These are phyloP conservation scores for Neodidymelliopsis sp. DNA, from an alignment of 2,329 filamentous ascomycete genomes.

Conservation along the genomic window DNA sequence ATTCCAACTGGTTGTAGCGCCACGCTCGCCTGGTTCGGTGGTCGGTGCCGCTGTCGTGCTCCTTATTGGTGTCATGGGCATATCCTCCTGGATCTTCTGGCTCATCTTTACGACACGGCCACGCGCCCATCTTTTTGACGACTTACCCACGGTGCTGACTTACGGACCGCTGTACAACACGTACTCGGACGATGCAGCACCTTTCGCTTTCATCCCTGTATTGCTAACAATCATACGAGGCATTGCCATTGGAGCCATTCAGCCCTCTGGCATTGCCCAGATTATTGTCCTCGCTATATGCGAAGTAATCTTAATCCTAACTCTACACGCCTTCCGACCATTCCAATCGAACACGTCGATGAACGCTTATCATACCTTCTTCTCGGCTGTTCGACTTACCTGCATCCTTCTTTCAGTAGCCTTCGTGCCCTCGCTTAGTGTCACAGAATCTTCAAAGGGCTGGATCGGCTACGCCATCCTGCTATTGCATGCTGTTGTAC, in stretches of 20 bases:
- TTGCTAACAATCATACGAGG: slow-evolving; percentile 85
- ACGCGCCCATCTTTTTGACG: slow-evolving; percentile 88
- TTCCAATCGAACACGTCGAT: slow-evolving; percentile 93
- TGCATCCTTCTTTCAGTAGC: slow-evolving; percentile 64
- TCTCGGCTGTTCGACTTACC: slow-evolving; percentile 77
- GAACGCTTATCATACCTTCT: slow-evolving; percentile 93
- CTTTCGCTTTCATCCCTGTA: slow-evolving; percentile 87
- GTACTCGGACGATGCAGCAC: slow-evolving; percentile 89
- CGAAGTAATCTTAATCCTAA: slow-evolving; percentile 88
- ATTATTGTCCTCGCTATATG: slow-evolving; percentile 91
- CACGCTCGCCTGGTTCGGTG: slow-evolving; percentile 71
- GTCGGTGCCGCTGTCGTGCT: slow-evolving; percentile 79
- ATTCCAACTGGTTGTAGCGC: slow-evolving; percentile 85
- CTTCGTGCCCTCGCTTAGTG: slow-evolving; percentile 83
- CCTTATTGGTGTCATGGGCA: slow-evolving; percentile 74
- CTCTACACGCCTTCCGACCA: slow-evolving; percentile 86
- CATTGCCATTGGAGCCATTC: slow-evolving; percentile 89
- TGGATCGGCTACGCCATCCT: slow-evolving; percentile 97
- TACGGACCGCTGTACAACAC: slow-evolving; percentile 98
- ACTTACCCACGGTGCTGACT: slow-evolving; percentile 84
- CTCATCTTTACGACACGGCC: slow-evolving; percentile 83
- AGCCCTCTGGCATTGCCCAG: slow-evolving; percentile 91
- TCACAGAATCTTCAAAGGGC: slow-evolving; percentile 80
- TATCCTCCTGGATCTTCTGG: slow-evolving; percentile 79
- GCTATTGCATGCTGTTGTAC: slow-evolving; percentile 80